Evolutionary conservation across 345 rosid species (phyloP).

Genomic region (Aegle marmelos): DNA sequence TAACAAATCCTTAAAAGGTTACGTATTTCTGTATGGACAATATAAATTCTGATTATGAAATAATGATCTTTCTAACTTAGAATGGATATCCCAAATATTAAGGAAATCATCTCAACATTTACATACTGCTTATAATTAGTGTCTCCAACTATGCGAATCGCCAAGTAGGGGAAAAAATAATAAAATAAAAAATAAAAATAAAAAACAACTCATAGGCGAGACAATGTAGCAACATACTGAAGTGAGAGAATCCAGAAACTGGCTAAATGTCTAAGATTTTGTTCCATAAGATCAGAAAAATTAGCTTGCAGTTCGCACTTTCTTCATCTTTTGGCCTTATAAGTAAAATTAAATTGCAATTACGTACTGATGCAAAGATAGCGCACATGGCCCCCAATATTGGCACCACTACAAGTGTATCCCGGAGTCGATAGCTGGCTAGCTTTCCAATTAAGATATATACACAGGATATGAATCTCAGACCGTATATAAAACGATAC

Average conservation of each 20-base stretch:
- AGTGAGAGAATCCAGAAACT: conserved; percentile 2
- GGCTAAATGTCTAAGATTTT: neutral
- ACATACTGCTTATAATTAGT: neutral
- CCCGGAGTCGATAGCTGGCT: too few relatives aligned
- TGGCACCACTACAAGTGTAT: too few relatives aligned
- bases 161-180: neutral
- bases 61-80: neutral
- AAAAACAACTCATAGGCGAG: neutral
- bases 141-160: conserved; percentile 3
- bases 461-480: too few relatives aligned
- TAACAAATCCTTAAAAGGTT: too few relatives aligned
- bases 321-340: neutral
- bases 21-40: too few relatives aligned
- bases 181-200: neutral
- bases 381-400: conserved; percentile 18
- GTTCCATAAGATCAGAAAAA: neutral
- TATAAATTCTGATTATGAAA: too few relatives aligned
- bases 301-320: conserved; percentile 4
- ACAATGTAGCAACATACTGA: neutral
- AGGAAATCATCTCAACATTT: conserved; percentile 15
- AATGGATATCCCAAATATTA: conserved; percentile 14
- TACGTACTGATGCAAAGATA: neutral
- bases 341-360: neutral
- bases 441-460: too few relatives aligned
- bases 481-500: neutral